phyloP scores from a whole-genome alignment of 495 filamentous ascomycete genomes.

The Penicillium goetzii region DNA sequence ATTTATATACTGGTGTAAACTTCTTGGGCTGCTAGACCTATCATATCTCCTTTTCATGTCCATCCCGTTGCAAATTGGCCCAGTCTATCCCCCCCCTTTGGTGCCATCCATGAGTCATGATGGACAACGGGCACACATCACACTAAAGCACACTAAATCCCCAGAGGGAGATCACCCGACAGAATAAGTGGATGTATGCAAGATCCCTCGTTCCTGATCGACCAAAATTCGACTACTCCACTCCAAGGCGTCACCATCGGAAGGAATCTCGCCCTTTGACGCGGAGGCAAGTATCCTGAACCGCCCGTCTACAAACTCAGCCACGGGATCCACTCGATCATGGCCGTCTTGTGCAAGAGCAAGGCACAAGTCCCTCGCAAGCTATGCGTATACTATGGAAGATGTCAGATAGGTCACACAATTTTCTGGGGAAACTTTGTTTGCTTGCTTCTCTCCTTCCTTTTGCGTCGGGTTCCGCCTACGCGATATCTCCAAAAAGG shows the following conservation, averaged over 20 bases:
- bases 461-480: not conserved
- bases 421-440: slow-evolving; percentile 2
- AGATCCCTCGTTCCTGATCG: slow-evolving; percentile 22
- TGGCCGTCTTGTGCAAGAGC: not conserved
- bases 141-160: not conserved
- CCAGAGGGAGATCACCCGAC: slow-evolving; percentile 21
- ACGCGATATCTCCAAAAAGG: not conserved
- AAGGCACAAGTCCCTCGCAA: not conserved
- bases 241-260: slow-evolving; percentile 16
- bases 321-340: slow-evolving; percentile 1
- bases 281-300: slow-evolving; percentile 11
- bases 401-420: not conserved
- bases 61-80: slow-evolving; percentile 7
- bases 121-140: not conserved
- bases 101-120: not conserved
- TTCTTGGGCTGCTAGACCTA: not conserved
- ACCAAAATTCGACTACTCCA: not conserved
- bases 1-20: not conserved
- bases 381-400: not conserved
- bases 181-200: slow-evolving; percentile 20
- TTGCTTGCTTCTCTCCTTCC: slow-evolving; percentile 5
- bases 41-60: not conserved
- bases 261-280: slow-evolving; percentile 18
- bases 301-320: not conserved
- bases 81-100: slow-evolving; percentile 11